A percentile compares a stretch with the other conserved stretches of the same genome.
Conservation (phyloP, 305 asterid species). For the Rubia tinctorum region DNA sequence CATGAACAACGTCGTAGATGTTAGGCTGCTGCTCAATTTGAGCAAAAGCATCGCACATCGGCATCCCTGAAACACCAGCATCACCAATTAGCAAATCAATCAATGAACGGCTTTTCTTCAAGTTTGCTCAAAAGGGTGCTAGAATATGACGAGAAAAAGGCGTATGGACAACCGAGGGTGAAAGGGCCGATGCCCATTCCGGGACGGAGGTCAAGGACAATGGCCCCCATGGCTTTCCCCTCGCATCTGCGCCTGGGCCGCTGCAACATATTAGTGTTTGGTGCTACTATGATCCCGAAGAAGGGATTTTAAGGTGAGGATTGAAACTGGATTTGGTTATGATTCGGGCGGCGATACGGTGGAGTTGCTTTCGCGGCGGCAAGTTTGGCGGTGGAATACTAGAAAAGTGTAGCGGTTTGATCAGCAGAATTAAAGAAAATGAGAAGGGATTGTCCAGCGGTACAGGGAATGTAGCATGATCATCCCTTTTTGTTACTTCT, state of each 20-base stretch:
- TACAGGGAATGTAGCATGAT: constrained; percentile 10
- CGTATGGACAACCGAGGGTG: constrained; percentile 31
- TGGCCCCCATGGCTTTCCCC: constrained; percentile 55
- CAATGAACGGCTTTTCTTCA: background rate
- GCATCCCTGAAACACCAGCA: constrained; percentile 67
- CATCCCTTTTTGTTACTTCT: background rate
- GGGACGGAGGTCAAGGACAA: constrained; percentile 50
- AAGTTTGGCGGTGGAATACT: background rate
- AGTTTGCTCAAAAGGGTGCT: background rate
- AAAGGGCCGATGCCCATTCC: constrained; percentile 50
- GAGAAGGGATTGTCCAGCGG: constrained; percentile 2
- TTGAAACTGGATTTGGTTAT: background rate
- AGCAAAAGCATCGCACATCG: constrained; percentile 82
- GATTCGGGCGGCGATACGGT: background rate
- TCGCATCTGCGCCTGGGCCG: constrained; percentile 54
- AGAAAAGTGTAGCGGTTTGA: background rate
- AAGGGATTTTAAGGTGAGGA: background rate
- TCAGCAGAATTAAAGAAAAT: constrained; percentile 7
- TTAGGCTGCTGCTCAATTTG: constrained; percentile 84
- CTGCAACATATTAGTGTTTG: constrained; percentile 25
- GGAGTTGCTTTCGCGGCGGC: constrained; percentile 17
- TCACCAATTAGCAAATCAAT: background rate
- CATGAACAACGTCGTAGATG: constrained; percentile 79
- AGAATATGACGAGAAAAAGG: background rate
- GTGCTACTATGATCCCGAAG: background rate